Evolutionary conservation across 345 rosid genomes (phyloP), one percentile per base, ranked within the genome.

Genomic region (Jatropha curcas): DNA sequence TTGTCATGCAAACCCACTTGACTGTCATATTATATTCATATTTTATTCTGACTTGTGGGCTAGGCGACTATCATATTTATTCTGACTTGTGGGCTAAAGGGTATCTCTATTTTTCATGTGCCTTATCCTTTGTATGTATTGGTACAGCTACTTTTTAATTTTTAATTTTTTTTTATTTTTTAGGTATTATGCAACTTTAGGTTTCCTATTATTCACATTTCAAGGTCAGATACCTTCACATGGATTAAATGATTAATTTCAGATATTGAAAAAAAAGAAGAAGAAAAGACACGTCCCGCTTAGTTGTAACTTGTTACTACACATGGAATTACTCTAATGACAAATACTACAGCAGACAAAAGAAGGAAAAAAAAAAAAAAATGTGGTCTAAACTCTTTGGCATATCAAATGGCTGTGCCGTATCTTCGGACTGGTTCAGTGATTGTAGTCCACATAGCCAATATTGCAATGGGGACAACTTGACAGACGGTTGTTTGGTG

Each of bases 361-460:
- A 5, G 31, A 53, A 39, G 70, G 35, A 33, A 41, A 60, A 13
- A 60, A 53, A 39, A 65, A 28, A 33, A 41, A 60, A 13, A 60
- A 65, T 80, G 89, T 85, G 83, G 91, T 73, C 84, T 85, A 84
- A 76, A 66, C 30, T 19, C 68, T 75, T 16, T 45, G 72, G 60
- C 50, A 63, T 68, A n/a, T 80, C 62, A 60, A 67, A 58, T 65
- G 75, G 76, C 19, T 50, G 61, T 72, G 68, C 25, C 25, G 61
- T 73, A 78, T 78, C 53, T 73, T 59, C 72, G 78, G 79, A 75
- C 58, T 74, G 82, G 74, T 81, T 73, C 67, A 71, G 79, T 63
- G 73, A 77, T 84, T 82, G 72, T 82, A 77, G 84, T 80, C 92
- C 96, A 84, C 88, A 73, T 7, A 61, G 56, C 60, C 62, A 73